Conservation (phyloP, 768 basidiomycete genomes). For the Collybia sordida region DNA sequence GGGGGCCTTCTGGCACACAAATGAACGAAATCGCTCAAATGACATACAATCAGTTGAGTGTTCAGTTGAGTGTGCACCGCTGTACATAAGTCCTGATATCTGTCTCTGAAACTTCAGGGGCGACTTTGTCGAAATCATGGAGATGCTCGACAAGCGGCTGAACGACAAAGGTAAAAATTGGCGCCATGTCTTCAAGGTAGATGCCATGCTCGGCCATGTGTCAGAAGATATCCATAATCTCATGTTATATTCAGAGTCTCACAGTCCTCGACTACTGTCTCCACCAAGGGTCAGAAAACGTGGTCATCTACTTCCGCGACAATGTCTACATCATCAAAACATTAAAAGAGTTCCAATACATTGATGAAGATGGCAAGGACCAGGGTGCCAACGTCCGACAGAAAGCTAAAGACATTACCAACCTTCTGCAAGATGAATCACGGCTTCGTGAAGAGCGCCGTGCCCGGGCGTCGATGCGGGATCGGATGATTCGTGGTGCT, state of each 20-base stretch:
- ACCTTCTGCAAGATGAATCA: slow-evolving; percentile 82
- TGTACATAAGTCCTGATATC: slow-evolving; percentile 1
- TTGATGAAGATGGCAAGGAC: slow-evolving; percentile 95
- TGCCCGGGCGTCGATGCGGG: slow-evolving; percentile 86
- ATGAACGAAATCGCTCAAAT: slow-evolving; percentile 99
- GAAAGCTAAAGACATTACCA: slow-evolving; percentile 98
- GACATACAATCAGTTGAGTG: slow-evolving; percentile 91
- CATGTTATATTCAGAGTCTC: slow-evolving; percentile 54
- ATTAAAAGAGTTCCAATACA: slow-evolving; percentile 95
- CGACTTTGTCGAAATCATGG: slow-evolving; percentile 99
- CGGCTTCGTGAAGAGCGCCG: slow-evolving; percentile 86
- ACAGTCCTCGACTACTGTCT: slow-evolving; percentile 95
- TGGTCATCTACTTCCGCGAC: slow-evolving; percentile 97
- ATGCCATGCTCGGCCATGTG: neutral
- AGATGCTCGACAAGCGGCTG: slow-evolving; percentile 97
- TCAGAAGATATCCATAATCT: neutral
- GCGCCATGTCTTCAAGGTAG: slow-evolving; percentile 98
- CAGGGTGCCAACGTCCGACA: slow-evolving; percentile 98
- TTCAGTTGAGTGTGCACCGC: slow-evolving; percentile 1
- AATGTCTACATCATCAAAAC: slow-evolving; percentile 99
- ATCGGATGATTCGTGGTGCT: slow-evolving; percentile 81
- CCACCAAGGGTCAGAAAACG: slow-evolving; percentile 96
- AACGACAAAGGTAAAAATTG: slow-evolving; percentile 99
- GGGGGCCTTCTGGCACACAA: slow-evolving; percentile 96
- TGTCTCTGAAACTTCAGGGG: slow-evolving; percentile 42